Evolutionary conservation across 1,139 yeast species (phyloP).

Genomic region (Meyerozyma guilliermondii): DNA sequence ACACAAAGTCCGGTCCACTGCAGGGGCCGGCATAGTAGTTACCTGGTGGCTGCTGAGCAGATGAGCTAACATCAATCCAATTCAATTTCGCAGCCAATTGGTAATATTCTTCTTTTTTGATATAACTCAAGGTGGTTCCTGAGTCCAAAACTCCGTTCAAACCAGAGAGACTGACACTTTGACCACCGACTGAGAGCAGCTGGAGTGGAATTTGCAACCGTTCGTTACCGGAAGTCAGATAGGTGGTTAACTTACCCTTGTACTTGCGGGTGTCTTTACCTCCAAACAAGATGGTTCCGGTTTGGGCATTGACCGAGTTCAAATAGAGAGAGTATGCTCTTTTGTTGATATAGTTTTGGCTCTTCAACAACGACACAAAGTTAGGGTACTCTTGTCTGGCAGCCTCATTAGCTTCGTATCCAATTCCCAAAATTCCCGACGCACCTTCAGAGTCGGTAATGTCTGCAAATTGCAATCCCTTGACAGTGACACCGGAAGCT

Average conservation of each 20-base stretch:
- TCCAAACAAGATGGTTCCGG: constrained; percentile 52
- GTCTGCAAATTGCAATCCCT: constrained; percentile 14
- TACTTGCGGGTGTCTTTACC: constrained; percentile 53
- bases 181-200: too few relatives aligned
- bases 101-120: too few relatives aligned
- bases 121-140: too few relatives aligned
- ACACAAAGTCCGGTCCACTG: too few relatives aligned
- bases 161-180: too few relatives aligned
- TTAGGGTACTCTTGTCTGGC: constrained; percentile 12
- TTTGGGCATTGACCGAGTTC: constrained; percentile 11
- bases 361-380: constrained; percentile 17
- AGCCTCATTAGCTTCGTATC: constrained; percentile 8
- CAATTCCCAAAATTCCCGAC: constrained; percentile 17
- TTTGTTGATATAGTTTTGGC: constrained; percentile 16
- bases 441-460: constrained; percentile 7
- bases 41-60: too few relatives aligned
- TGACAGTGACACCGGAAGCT: constrained; percentile 2
- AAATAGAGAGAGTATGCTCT: constrained; percentile 18
- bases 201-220: not conserved
- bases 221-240: constrained; percentile 15
- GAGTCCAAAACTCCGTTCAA: too few relatives aligned
- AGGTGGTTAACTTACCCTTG: constrained; percentile 32
- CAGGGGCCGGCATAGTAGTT: too few relatives aligned
- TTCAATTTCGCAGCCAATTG: too few relatives aligned
- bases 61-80: too few relatives aligned